Percentiles rank a stretch among this genome's conserved stretches.
Conservation (phyloP, 2,329 filamentous ascomycete species). For the Zalaria sp. region DNA sequence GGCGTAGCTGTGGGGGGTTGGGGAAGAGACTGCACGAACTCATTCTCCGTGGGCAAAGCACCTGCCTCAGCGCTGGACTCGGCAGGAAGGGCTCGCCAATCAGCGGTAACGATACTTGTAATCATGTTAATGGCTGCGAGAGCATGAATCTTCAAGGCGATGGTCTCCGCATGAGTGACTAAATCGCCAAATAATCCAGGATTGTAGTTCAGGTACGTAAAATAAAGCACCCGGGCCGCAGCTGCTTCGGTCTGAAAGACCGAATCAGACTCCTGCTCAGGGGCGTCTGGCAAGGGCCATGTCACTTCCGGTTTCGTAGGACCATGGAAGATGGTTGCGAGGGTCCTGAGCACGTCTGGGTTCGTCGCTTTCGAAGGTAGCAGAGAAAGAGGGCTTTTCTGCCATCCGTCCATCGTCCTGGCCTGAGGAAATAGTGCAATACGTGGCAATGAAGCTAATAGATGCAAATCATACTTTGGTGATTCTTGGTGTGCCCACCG, state of each 20-base stretch:
- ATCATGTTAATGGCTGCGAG: slow-evolving; percentile 40
- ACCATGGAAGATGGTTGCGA: slow-evolving; percentile 43
- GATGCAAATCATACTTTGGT: slow-evolving; percentile 40
- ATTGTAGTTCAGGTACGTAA: slow-evolving; percentile 37
- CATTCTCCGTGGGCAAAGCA: slow-evolving; percentile 9
- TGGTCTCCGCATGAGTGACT: slow-evolving; percentile 37
- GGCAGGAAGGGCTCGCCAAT: slow-evolving; percentile 31
- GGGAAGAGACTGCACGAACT: slow-evolving; percentile 23
- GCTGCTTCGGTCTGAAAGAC: slow-evolving; percentile 25
- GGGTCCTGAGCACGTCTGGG: slow-evolving; percentile 37
- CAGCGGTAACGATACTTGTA: slow-evolving; percentile 36
- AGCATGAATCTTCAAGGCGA: slow-evolving; percentile 43
- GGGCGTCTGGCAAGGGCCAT: slow-evolving; percentile 7
- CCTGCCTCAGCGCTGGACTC: slow-evolving; percentile 1
- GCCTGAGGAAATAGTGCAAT: slow-evolving; percentile 32
- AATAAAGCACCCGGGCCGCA: slow-evolving; percentile 41
- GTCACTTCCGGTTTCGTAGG: slow-evolving; percentile 20
- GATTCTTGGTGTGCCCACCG: slow-evolving; percentile 39
- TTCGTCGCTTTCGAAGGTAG: slow-evolving; percentile 39
- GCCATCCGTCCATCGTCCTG: slow-evolving; percentile 11
- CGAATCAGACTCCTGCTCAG: slow-evolving; percentile 17
- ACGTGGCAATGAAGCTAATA: slow-evolving; percentile 44
- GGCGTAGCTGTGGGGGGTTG: slow-evolving; percentile 15
- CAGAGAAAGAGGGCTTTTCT: slow-evolving; percentile 30
- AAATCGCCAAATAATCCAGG: slow-evolving; percentile 38